These are phyloP conservation scores for Medicago lupulina DNA, from an alignment of 306 rosid genomes.

Conservation along the genomic window DNA sequence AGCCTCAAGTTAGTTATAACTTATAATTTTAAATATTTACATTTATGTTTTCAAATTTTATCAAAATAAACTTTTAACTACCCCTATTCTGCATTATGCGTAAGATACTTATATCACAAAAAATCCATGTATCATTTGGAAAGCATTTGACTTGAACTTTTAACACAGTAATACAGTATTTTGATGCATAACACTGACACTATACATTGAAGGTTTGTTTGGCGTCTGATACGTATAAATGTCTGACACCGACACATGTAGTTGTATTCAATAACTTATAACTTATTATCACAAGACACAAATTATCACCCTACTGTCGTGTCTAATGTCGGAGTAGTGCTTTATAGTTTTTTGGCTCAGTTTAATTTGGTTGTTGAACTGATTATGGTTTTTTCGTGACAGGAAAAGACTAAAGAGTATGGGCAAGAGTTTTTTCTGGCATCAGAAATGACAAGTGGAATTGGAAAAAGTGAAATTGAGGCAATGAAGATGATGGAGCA, in stretches of 20 bases:
- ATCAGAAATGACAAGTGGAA: conserved; percentile 56
- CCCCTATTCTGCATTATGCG: background rate
- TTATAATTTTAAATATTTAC: background rate
- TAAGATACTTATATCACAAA: background rate
- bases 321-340: background rate
- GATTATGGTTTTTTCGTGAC: conserved; percentile 5
- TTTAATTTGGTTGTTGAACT: background rate
- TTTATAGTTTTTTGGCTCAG: background rate
- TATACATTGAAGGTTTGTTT: background rate
- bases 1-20: too few species aligned
- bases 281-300: background rate
- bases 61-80: background rate
- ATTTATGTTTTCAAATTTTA: background rate
- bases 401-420: conserved; percentile 60
- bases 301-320: background rate
- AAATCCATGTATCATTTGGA: background rate
- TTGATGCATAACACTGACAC: background rate
- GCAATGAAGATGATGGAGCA: conserved; percentile 46
- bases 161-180: background rate
- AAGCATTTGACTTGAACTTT: background rate
- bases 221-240: background rate
- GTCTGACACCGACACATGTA: background rate
- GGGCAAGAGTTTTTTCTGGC: conserved; percentile 57
- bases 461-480: conserved; percentile 46
- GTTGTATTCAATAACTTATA: background rate